These are phyloP conservation scores for Penicillium lividum DNA, from an alignment of 495 filamentous ascomycete species.

Conservation along the genomic window DNA sequence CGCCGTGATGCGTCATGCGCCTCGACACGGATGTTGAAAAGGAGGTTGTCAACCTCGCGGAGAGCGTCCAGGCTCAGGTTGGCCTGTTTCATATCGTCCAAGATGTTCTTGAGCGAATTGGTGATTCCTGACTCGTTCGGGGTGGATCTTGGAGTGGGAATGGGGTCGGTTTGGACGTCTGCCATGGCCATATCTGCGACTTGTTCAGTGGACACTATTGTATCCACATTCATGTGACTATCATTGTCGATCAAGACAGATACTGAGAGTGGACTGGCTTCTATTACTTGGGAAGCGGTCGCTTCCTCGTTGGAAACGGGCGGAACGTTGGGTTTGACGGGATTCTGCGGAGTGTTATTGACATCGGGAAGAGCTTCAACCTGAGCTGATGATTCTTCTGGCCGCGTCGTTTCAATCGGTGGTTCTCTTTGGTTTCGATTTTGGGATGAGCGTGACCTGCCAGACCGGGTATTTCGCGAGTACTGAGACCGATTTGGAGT, in stretches of 20 bases:
- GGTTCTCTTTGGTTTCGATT: background rate
- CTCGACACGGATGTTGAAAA: conserved; percentile 66
- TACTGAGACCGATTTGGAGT: conserved; percentile 11
- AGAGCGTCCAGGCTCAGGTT: conserved; percentile 53
- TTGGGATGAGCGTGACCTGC: conserved; percentile 23
- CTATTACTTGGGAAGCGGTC: conserved; percentile 21
- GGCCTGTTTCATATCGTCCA: conserved; percentile 53
- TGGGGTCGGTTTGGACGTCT: conserved; percentile 24
- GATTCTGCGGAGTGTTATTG: background rate
- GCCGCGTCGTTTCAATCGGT: background rate
- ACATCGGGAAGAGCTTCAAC: conserved; percentile 7
- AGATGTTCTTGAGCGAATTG: conserved; percentile 47
- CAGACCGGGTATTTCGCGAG: conserved; percentile 20
- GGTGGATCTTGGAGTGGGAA: conserved; percentile 4
- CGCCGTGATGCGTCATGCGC: conserved; percentile 62
- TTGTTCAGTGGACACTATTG: conserved; percentile 1
- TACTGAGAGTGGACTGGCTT: conserved; percentile 5
- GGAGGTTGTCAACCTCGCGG: conserved; percentile 63
- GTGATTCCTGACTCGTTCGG: conserved; percentile 39
- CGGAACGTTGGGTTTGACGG: background rate
- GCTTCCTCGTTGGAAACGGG: conserved; percentile 23
- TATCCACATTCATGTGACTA: conserved; percentile 22
- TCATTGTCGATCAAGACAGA: background rate
- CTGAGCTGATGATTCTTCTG: background rate
- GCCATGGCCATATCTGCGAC: conserved; percentile 9